Conservation (phyloP, 139 green algal genomes). For the Chlamydomonas asymmetrica region DNA sequence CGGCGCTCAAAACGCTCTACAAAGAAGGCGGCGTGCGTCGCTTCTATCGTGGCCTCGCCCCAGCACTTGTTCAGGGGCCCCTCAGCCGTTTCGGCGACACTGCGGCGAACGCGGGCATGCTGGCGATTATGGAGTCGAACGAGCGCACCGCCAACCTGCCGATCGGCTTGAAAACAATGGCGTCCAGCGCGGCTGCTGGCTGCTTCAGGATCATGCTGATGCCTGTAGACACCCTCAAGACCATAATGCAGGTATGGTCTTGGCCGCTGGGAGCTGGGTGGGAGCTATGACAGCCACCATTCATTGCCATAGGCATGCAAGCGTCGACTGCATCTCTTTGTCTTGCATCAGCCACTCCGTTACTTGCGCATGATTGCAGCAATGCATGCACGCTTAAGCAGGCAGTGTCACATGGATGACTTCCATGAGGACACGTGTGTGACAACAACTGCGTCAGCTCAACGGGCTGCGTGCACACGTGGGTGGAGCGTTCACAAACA, state of each 20-base stretch:
- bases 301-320: too few species aligned
- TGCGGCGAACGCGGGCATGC: constrained; percentile 82
- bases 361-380: too few species aligned
- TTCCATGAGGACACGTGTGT: too few species aligned
- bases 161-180: constrained; percentile 74
- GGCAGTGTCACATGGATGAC: too few species aligned
- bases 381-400: too few species aligned
- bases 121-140: constrained; percentile 69
- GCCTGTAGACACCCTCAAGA: constrained; percentile 89
- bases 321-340: too few species aligned
- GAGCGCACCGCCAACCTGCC: constrained; percentile 58
- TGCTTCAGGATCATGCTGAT: constrained; percentile 83
- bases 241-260: constrained; percentile 76
- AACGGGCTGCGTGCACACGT: too few species aligned
- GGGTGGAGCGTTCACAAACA: too few species aligned
- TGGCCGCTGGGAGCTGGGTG: background rate
- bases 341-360: background rate
- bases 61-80: constrained; percentile 77
- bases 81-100: constrained; percentile 90
- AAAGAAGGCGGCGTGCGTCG: constrained; percentile 75
- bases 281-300: too few species aligned
- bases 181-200: constrained; percentile 59
- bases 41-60: constrained; percentile 84
- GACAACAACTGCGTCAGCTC: too few species aligned
- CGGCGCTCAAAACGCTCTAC: constrained; percentile 76